phyloP scores from a whole-genome alignment of 2,329 filamentous ascomycete genomes.

The Hypomyces rosellus region DNA sequence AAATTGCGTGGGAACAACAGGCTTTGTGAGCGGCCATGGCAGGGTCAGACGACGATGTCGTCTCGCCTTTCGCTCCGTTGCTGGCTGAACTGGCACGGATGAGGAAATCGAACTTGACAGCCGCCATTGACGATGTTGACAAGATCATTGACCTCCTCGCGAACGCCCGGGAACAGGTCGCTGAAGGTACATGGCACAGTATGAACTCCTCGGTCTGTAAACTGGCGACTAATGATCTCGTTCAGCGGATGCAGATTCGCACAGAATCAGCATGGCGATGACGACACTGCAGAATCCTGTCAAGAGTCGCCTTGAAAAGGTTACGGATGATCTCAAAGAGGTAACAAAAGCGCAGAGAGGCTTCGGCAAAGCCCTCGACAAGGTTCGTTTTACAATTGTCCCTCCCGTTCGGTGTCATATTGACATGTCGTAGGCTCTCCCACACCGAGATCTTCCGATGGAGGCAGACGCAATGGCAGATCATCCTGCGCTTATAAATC shows the following conservation, averaged over 20 bases:
- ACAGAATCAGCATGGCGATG: slow-evolving; percentile 65
- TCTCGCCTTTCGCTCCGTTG: slow-evolving; percentile 48
- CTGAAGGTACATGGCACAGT: slow-evolving; percentile 46
- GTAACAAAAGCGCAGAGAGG: slow-evolving; percentile 76
- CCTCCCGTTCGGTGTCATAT: background rate
- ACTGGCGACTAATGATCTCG: slow-evolving; percentile 13
- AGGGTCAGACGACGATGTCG: slow-evolving; percentile 28
- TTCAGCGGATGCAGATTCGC: slow-evolving; percentile 30
- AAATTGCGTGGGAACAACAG: no score
- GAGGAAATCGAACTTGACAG: slow-evolving; percentile 59
- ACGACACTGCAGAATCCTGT: slow-evolving; percentile 82
- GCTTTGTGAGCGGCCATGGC: slow-evolving; percentile 21
- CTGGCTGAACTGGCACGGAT: slow-evolving; percentile 70
- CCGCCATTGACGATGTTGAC: slow-evolving; percentile 74
- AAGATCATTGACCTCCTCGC: slow-evolving; percentile 72
- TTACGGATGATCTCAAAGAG: slow-evolving; percentile 76
- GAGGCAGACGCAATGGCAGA: slow-evolving; percentile 75
- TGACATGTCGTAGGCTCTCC: slow-evolving; percentile 27
- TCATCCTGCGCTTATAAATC: slow-evolving; percentile 74
- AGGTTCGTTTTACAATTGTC: slow-evolving; percentile 41
- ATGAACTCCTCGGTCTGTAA: no score
- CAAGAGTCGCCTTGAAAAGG: slow-evolving; percentile 70
- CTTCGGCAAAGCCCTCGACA: slow-evolving; percentile 80
- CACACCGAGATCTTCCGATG: slow-evolving; percentile 59
- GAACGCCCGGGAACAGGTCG: slow-evolving; percentile 66